Conservation (phyloP, 257 asterid species). For the Lantana camara region DNA sequence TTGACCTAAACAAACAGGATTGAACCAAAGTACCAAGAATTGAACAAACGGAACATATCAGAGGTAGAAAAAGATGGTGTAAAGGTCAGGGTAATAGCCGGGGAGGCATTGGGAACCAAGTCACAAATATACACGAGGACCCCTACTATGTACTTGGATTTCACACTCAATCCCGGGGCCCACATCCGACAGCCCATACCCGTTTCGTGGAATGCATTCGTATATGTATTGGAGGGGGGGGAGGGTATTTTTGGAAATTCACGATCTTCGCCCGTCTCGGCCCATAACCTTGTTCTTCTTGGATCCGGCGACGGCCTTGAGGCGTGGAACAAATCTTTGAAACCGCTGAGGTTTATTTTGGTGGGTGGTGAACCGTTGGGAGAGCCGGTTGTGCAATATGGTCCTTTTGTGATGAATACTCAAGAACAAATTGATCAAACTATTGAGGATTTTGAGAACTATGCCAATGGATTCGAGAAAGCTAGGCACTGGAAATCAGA, state of each 20-base stretch:
- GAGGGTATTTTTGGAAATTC: constrained; percentile 61
- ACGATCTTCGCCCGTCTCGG: constrained; percentile 42
- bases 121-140: constrained; percentile 74
- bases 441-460: constrained; percentile 70
- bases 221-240: constrained; percentile 77
- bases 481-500: constrained; percentile 84
- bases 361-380: constrained; percentile 84
- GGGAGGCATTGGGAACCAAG: constrained; percentile 65
- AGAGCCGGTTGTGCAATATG: constrained; percentile 81
- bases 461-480: constrained; percentile 77
- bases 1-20: constrained; percentile 61
- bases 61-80: constrained; percentile 70
- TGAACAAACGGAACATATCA: constrained; percentile 54
- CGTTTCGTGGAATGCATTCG: constrained; percentile 72
- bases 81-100: constrained; percentile 73
- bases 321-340: constrained; percentile 68
- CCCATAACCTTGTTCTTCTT: constrained; percentile 69
- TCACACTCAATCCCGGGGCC: constrained; percentile 70
- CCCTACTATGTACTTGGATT: constrained; percentile 88
- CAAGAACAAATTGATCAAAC: constrained; percentile 77
- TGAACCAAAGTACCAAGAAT: constrained; percentile 86
- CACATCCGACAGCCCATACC: constrained; percentile 66
- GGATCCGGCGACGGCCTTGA: constrained; percentile 70
- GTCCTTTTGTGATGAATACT: constrained; percentile 91
- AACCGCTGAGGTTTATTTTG: constrained; percentile 56